Conservation (phyloP, 257 asterid genomes). For the Gentiana straminea region DNA sequence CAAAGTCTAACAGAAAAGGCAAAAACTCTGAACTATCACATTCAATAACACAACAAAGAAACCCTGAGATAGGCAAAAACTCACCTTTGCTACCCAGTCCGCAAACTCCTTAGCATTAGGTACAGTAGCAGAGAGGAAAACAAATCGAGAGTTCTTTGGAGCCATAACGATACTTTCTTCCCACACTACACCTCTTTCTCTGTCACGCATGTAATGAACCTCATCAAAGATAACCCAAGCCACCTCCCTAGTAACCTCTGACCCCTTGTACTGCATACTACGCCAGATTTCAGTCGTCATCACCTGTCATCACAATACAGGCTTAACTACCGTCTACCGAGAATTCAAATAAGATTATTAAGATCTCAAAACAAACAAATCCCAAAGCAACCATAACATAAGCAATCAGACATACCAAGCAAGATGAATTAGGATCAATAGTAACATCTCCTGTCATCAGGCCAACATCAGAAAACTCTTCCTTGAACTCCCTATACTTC, state of each 20-base stretch:
- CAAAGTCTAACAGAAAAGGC: no score
- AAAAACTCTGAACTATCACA: no score
- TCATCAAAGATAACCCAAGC: constrained; percentile 97
- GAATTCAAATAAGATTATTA: not conserved
- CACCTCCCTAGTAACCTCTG: constrained; percentile 84
- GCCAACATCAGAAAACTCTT: constrained; percentile 97
- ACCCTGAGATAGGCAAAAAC: not conserved
- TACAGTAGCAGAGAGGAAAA: constrained; percentile 89
- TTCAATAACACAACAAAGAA: no score
- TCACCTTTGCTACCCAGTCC: constrained; percentile 99
- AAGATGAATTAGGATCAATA: constrained; percentile 89
- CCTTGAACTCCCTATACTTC: constrained; percentile 93
- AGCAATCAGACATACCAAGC: constrained; percentile 62
- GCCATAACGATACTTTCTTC: constrained; percentile 98
- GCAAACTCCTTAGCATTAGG: constrained; percentile 97
- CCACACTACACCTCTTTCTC: constrained; percentile 98
- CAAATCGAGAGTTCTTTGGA: constrained; percentile 78
- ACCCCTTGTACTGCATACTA: constrained; percentile 97
- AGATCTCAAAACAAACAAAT: not conserved
- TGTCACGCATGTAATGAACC: constrained; percentile 97
- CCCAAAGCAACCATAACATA: not conserved
- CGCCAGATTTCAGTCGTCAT: constrained; percentile 99
- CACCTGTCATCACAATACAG: constrained; percentile 42
- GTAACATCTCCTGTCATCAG: constrained; percentile 99
- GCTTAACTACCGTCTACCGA: constrained; percentile 4